Base-by-base conservation (phyloP, 73 alveolate species). In the Halteria grandinella region DNA sequence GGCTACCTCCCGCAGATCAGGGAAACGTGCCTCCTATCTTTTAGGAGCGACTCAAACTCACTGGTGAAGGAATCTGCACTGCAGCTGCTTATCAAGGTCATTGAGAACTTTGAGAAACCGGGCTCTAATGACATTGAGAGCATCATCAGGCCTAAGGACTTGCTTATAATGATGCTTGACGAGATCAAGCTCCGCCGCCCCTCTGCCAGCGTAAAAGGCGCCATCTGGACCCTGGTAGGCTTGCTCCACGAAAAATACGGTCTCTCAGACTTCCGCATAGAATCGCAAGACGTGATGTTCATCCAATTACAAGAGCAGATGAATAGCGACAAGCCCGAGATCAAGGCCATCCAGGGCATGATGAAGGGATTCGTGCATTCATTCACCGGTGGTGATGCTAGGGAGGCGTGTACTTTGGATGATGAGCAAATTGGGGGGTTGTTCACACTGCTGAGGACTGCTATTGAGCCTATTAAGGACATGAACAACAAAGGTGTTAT, bases 211-310 rank as follows among this genome's bases (percentile, higher is more conserved):
- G 85, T 83, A 3, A 83, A 73, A 34, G 92, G 87, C 32, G 49
- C 87, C 15, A 74, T 83, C n/a, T 83, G 87, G 88, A 64, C 52
- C 1, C 52, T 83, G 25, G 71, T 83, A 12, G 92, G 92, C 21
- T 25, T 58, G 37, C 72, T 83, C 3, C 92, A 83, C 36, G 82
- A 83, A 18, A 66, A 73, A 12, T 83, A 73, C 50, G 79, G 54
- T 11, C 55, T 53, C 0, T 48, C 48, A 5, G 84, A 83, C 0
- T 72, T 58, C 47, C 20, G 64, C 41, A 45, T 73, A 2, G 92
- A 83, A 34, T 55, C 80, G 21, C 84, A 83, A 32, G 92, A 83
- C 41, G 81, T 52, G 1, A 43, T 48, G 72, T 73, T 59, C 53
- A 24, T 41, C 47, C 25, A 66, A 28, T 53, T 83, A 33, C 11